Evolutionary conservation across 495 filamentous ascomycete species (phyloP).

Genomic region (Xylaria cubensis): DNA sequence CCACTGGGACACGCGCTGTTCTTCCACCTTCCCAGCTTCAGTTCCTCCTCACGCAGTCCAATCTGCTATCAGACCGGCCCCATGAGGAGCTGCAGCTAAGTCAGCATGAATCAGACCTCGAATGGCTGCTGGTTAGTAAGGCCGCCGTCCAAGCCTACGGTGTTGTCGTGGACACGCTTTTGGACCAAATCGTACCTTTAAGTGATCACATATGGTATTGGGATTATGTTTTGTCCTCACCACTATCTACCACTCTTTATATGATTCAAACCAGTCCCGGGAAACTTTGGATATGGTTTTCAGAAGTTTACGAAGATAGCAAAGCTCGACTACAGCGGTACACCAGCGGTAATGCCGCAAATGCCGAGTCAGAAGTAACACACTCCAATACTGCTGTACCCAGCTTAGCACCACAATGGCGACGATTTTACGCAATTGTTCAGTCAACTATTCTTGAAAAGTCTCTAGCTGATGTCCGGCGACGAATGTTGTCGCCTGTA

Average conservation of each 20-base stretch:
- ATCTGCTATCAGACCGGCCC: constrained; percentile 42
- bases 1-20: constrained; percentile 61
- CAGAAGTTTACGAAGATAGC: constrained; percentile 67
- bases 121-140: constrained; percentile 89
- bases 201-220: constrained; percentile 90
- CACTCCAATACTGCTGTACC: constrained; percentile 26
- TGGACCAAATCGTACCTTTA: constrained; percentile 81
- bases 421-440: constrained; percentile 81
- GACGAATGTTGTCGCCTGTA: constrained; percentile 71
- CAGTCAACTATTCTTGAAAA: constrained; percentile 69
- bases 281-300: constrained; percentile 69
- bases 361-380: constrained; percentile 26
- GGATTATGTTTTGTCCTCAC: constrained; percentile 80
- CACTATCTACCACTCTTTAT: constrained; percentile 75
- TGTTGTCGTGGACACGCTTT: constrained; percentile 69
- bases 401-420: constrained; percentile 64
- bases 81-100: constrained; percentile 35
- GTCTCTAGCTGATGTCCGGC: constrained; percentile 65
- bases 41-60: constrained; percentile 65
- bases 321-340: constrained; percentile 53
- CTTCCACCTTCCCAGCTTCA: constrained; percentile 61
- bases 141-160: constrained; percentile 87
- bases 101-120: constrained; percentile 72
- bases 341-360: constrained; percentile 25
- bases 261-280: constrained; percentile 81